Evolutionary conservation across 257 asterid genomes (phyloP).

Genomic region (Catharanthus roseus): DNA sequence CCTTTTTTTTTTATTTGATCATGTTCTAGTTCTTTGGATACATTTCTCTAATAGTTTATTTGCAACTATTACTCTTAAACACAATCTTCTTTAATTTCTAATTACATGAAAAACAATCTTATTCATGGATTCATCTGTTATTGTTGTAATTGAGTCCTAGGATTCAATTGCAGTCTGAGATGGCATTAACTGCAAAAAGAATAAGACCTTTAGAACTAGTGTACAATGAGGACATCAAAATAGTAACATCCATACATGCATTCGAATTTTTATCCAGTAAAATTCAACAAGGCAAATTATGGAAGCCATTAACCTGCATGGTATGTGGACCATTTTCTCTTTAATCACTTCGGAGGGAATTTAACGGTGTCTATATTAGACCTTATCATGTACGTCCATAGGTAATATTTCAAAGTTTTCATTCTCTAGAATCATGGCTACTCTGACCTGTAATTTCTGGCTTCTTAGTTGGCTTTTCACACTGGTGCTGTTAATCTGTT

Average conservation of each 20-base stretch:
- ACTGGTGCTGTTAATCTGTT: neutral
- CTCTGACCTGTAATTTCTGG: neutral
- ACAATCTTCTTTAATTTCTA: neutral
- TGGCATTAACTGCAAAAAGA: neutral
- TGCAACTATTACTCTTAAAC: neutral
- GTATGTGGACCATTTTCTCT: neutral
- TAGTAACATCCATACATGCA: neutral
- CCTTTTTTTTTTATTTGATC: neutral
- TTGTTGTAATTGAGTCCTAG: neutral
- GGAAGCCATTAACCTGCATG: neutral
- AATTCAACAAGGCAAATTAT: no score
- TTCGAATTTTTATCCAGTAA: neutral
- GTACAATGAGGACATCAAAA: neutral
- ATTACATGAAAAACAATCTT: neutral
- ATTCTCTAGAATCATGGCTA: neutral
- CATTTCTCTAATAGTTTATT: slow-evolving; percentile 1
- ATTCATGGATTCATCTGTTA: neutral
- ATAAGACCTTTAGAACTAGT: neutral
- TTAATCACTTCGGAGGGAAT: neutral
- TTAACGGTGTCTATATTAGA: neutral
- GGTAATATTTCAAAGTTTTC: neutral
- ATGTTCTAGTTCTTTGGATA: neutral
- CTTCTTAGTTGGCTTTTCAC: neutral
- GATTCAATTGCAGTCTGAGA: neutral
- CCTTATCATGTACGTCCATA: neutral